Conservation (phyloP, 108 stramenopile genomes). For the Fragilaria crotonensis region DNA sequence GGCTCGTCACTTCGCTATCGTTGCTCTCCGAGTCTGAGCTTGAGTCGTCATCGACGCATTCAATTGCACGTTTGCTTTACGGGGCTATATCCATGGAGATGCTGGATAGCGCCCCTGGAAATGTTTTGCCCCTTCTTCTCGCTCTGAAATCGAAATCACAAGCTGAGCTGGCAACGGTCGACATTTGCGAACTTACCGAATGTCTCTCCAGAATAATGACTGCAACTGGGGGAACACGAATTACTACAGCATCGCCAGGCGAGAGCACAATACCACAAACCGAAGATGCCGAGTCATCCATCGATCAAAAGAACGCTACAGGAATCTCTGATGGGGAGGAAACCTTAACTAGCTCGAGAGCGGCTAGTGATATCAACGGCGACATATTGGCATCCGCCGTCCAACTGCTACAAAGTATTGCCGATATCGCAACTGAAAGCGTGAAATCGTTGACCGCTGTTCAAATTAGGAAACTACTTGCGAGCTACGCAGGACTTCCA, state of each 20-base stretch:
- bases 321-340: not conserved
- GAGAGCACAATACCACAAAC: not conserved
- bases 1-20: slow-evolving; percentile 11
- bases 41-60: not conserved
- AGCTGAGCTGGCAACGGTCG: not conserved
- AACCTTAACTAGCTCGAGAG: not conserved
- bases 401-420: not conserved
- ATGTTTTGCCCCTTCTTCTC: not conserved
- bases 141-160: not conserved
- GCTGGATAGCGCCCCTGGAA: not conserved
- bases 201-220: not conserved
- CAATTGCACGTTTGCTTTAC: not conserved
- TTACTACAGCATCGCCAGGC: not conserved
- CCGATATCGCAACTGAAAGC: not conserved
- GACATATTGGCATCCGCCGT: not conserved
- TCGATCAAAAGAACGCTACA: not conserved
- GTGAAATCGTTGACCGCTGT: slow-evolving; percentile 9
- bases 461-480: slow-evolving; percentile 23
- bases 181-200: slow-evolving; percentile 2
- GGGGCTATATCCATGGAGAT: not conserved
- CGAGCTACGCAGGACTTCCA: slow-evolving; percentile 24
- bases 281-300: not conserved
- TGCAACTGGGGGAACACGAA: not conserved
- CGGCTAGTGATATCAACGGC: not conserved
- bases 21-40: slow-evolving; percentile 8